These are phyloP conservation scores for Bocquillonia castaneifolia DNA, from an alignment of 441 rosid genomes.

Conservation along the genomic window DNA sequence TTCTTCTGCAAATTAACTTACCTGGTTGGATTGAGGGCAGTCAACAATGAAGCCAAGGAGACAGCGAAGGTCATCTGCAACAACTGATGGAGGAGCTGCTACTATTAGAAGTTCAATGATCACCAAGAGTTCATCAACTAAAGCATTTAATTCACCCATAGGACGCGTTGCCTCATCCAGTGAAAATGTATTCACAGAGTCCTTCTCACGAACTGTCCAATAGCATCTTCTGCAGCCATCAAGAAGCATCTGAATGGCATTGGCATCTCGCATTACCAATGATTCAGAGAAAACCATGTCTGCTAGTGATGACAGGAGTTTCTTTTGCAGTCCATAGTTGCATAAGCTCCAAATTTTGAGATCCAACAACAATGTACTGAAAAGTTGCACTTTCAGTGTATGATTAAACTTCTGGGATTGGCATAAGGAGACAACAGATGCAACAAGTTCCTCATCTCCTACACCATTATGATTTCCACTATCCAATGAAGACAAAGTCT, in stretches of 20 bases:
- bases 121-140: slow-evolving; percentile 98
- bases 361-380: slow-evolving; percentile 81
- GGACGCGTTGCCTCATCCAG: slow-evolving; percentile 58
- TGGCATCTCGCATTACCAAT: slow-evolving; percentile 84
- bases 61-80: slow-evolving; percentile 70
- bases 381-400: slow-evolving; percentile 92
- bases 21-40: slow-evolving; percentile 99
- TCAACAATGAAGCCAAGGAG: slow-evolving; percentile 94
- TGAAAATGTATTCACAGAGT: slow-evolving; percentile 66
- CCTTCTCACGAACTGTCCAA: slow-evolving; percentile 85
- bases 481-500: slow-evolving; percentile 66
- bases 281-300: slow-evolving; percentile 99
- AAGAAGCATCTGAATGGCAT: slow-evolving; percentile 98
- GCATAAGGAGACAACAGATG: slow-evolving; percentile 85
- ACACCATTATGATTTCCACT: slow-evolving; percentile 59
- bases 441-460: slow-evolving; percentile 95
- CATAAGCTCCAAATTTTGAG: slow-evolving; percentile 95
- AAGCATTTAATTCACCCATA: slow-evolving; percentile 92
- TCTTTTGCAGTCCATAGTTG: slow-evolving; percentile 97
- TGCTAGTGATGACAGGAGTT: slow-evolving; percentile 89
- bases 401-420: slow-evolving; percentile 85
- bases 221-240: slow-evolving; percentile 99
- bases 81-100: slow-evolving; percentile 75
- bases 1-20: slow-evolving; percentile 22
- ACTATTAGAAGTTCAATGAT: slow-evolving; percentile 92